phyloP scores from a whole-genome alignment of 2,329 filamentous ascomycete genomes.

The Zelopaecilomyces penicillatus region DNA sequence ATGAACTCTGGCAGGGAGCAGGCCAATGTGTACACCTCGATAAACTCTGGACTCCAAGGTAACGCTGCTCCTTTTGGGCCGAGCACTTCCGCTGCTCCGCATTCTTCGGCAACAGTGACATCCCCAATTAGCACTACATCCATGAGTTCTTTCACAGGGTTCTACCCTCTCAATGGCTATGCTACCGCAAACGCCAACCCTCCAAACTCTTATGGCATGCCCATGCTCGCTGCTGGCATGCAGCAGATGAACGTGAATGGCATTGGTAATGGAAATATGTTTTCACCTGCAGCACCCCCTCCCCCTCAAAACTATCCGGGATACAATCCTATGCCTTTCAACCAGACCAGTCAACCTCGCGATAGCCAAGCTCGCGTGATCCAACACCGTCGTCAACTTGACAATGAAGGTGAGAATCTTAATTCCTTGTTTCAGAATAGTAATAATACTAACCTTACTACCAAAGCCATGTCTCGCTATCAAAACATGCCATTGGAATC shows the following conservation, averaged over 20 bases:
- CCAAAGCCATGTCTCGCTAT: constrained; percentile 64
- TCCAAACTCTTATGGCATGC: constrained; percentile 21
- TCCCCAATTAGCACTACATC: constrained; percentile 16
- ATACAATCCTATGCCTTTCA: constrained; percentile 44
- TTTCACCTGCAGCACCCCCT: constrained; percentile 17
- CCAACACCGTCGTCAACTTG: constrained; percentile 64
- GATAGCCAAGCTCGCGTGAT: constrained; percentile 72
- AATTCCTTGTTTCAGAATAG: neutral
- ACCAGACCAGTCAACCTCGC: constrained; percentile 47
- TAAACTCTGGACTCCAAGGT: constrained; percentile 68
- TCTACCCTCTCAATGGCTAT: constrained; percentile 23
- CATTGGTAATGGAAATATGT: constrained; percentile 35
- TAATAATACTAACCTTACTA: constrained; percentile 19
- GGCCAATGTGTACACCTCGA: constrained; percentile 44
- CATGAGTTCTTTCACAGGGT: constrained; percentile 22
- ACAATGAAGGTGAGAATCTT: constrained; percentile 54
- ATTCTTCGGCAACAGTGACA: constrained; percentile 17
- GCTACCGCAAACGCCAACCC: constrained; percentile 17
- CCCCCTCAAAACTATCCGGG: constrained; percentile 49
- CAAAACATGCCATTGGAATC: constrained; percentile 75
- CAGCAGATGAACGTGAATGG: constrained; percentile 53
- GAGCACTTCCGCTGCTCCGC: constrained; percentile 26
- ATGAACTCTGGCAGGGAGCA: constrained; percentile 35
- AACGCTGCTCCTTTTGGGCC: constrained; percentile 74
- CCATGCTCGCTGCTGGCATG: constrained; percentile 59